Conservation (phyloP, 2,329 filamentous ascomycete species). For the Coniochaeta ligniaria region DNA sequence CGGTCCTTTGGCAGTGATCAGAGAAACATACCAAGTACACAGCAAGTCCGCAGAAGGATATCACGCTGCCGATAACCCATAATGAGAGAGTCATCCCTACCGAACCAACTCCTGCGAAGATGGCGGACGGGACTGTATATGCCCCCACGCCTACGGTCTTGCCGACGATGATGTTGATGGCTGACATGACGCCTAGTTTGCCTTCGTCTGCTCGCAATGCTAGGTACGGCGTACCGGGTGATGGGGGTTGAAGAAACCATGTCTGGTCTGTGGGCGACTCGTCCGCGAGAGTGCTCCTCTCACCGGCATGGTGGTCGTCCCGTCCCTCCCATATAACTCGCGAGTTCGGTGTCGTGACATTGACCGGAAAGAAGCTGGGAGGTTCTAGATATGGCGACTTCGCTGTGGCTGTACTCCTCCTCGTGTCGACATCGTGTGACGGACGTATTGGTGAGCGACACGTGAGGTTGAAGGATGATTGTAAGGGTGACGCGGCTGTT, state of each 20-base stretch:
- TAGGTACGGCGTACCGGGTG: conserved; percentile 8
- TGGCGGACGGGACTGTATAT: conserved; percentile 50
- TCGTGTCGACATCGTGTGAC: conserved; percentile 6
- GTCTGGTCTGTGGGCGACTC: conserved; percentile 13
- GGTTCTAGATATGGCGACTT: conserved; percentile 15
- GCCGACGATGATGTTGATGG: conserved; percentile 28
- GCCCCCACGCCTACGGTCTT: conserved; percentile 34
- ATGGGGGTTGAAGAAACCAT: conserved; percentile 14
- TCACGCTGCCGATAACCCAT: conserved; percentile 43
- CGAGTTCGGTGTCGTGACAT: conserved; percentile 5
- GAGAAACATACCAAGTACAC: conserved; percentile 27
- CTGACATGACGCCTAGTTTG: conserved; percentile 26
- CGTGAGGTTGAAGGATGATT: conserved; percentile 20
- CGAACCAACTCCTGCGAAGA: conserved; percentile 45
- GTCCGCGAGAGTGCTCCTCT: conserved; percentile 8
- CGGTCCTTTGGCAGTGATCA: too few species aligned
- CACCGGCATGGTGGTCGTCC: conserved; percentile 6
- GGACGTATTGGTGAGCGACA: conserved; percentile 24
- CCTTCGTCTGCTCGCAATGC: conserved; percentile 11
- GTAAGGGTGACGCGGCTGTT: conserved; percentile 18
- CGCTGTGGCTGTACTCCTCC: conserved; percentile 8
- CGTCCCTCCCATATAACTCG: conserved; percentile 5
- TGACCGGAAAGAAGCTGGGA: conserved; percentile 12
- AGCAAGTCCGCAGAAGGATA: conserved; percentile 35
- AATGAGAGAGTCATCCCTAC: conserved; percentile 46